Conservation (phyloP, 2,329 filamentous ascomycete species). For the Cladosporium sp. region DNA sequence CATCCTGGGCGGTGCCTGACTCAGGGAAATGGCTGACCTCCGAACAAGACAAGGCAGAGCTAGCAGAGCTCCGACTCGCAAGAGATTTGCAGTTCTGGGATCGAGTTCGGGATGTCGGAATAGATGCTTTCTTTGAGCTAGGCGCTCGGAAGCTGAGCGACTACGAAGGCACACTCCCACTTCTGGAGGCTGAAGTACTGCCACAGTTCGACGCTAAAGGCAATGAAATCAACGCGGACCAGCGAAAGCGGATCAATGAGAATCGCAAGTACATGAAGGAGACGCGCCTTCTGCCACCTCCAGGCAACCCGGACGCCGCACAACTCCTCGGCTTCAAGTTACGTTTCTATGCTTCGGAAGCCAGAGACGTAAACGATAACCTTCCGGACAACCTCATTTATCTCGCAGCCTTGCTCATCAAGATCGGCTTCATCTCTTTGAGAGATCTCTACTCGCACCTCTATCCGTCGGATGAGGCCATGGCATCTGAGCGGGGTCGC, state of each 20-base stretch:
- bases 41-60: slow-evolving; percentile 61
- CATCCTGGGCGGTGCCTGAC: slow-evolving; percentile 74
- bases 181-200: slow-evolving; percentile 25
- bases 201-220: slow-evolving; percentile 32
- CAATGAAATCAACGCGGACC: slow-evolving; percentile 31
- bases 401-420: slow-evolving; percentile 84
- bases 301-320: slow-evolving; percentile 84
- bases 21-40: slow-evolving; percentile 57
- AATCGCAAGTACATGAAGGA: slow-evolving; percentile 69
- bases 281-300: slow-evolving; percentile 75
- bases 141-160: slow-evolving; percentile 64
- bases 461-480: slow-evolving; percentile 75
- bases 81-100: slow-evolving; percentile 79
- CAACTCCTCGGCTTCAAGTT: slow-evolving; percentile 96
- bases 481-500: slow-evolving; percentile 66
- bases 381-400: slow-evolving; percentile 91
- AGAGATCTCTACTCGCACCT: slow-evolving; percentile 87
- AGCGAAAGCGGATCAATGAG: slow-evolving; percentile 46
- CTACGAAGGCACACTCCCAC: slow-evolving; percentile 38
- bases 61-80: slow-evolving; percentile 51
- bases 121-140: slow-evolving; percentile 84
- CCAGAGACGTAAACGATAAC: slow-evolving; percentile 66
- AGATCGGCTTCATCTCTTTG: slow-evolving; percentile 92
- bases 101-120: slow-evolving; percentile 65
- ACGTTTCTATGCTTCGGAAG: slow-evolving; percentile 81